phyloP scores from a whole-genome alignment of 1,284 basidiomycete genomes.

The Cutaneotrichosporon sp. region DNA sequence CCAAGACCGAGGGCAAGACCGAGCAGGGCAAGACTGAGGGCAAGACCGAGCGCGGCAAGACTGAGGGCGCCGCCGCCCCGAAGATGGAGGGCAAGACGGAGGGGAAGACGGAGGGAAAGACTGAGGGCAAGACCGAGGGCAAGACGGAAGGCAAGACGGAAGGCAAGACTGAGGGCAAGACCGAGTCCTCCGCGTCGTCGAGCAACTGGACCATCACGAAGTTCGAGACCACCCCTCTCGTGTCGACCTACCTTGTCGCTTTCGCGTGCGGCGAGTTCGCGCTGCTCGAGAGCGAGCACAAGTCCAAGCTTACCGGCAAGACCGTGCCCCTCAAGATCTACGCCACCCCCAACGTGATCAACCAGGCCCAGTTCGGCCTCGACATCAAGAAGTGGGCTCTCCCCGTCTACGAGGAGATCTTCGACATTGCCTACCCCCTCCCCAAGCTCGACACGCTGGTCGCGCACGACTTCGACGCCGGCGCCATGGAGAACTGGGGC shows the following conservation, averaged over 20 bases:
- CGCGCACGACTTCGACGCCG: slow-evolving; percentile 85
- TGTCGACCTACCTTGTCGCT: slow-evolving; percentile 88
- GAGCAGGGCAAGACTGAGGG: slow-evolving; percentile 33
- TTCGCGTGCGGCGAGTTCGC: slow-evolving; percentile 85
- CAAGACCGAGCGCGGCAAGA: slow-evolving; percentile 27
- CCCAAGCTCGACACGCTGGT: slow-evolving; percentile 87
- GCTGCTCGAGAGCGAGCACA: slow-evolving; percentile 73
- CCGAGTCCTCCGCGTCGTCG: slow-evolving; percentile 35
- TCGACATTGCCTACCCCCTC: slow-evolving; percentile 86
- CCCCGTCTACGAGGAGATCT: slow-evolving; percentile 90
- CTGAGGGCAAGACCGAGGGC: slow-evolving; percentile 50
- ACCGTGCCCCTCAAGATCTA: slow-evolving; percentile 83
- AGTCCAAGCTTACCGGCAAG: slow-evolving; percentile 78
- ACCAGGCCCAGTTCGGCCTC: slow-evolving; percentile 68
- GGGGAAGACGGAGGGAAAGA: slow-evolving; percentile 52
- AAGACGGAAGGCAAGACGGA: slow-evolving; percentile 30
- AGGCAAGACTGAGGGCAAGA: slow-evolving; percentile 48
- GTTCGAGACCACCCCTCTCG: slow-evolving; percentile 74
- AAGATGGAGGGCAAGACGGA: slow-evolving; percentile 39
- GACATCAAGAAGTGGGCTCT: slow-evolving; percentile 85
- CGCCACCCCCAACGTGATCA: slow-evolving; percentile 82
- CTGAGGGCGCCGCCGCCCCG: slow-evolving; percentile 36
- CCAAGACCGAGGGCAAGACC: slow-evolving; percentile 26
- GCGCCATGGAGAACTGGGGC: slow-evolving; percentile 96
- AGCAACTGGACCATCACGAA: slow-evolving; percentile 72